These are phyloP conservation scores for Oidiodendron maius DNA, from an alignment of 495 filamentous ascomycete species.

Conservation along the genomic window DNA sequence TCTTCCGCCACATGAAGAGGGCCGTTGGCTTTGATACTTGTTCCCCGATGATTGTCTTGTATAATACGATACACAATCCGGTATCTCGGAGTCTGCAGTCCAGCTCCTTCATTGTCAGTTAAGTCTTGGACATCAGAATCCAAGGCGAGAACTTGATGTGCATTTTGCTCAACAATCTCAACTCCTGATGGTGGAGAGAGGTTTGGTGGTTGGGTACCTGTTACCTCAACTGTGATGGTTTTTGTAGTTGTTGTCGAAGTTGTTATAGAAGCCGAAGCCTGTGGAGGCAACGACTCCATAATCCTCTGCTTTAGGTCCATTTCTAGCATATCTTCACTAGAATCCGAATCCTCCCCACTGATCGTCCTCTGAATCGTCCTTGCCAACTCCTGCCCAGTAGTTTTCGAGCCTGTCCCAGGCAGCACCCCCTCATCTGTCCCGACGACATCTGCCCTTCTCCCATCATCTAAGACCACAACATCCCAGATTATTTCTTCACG, in stretches of 20 bases:
- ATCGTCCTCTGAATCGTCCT: slow-evolving; percentile 42
- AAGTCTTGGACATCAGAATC: slow-evolving; percentile 8
- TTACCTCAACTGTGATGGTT: slow-evolving; percentile 69
- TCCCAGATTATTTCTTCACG: slow-evolving; percentile 70
- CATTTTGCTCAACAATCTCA: slow-evolving; percentile 55
- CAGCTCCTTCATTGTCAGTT: slow-evolving; percentile 9
- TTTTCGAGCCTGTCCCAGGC: slow-evolving; percentile 17
- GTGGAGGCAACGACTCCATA: slow-evolving; percentile 33
- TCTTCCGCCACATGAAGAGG: slow-evolving; percentile 23
- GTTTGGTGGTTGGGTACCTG: slow-evolving; percentile 50
- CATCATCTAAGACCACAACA: slow-evolving; percentile 66
- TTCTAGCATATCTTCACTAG: slow-evolving; percentile 34
- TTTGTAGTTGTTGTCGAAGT: slow-evolving; percentile 59
- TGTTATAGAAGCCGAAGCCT: slow-evolving; percentile 56
- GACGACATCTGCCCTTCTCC: slow-evolving; percentile 53
- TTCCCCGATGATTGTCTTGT: slow-evolving; percentile 31
- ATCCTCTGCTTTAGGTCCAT: slow-evolving; percentile 39
- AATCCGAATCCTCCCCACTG: slow-evolving; percentile 20
- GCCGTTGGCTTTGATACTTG: slow-evolving; percentile 29
- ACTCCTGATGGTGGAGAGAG: slow-evolving; percentile 60
- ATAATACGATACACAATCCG: slow-evolving; percentile 38
- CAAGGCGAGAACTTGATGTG: too few relatives aligned
- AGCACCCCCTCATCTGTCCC: slow-evolving; percentile 31
- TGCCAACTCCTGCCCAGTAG: slow-evolving; percentile 35
- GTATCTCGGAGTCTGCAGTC: slow-evolving; percentile 24